Evolutionary conservation across 1,284 basidiomycete species (phyloP).

Genomic region (Coniferiporia weirii): DNA sequence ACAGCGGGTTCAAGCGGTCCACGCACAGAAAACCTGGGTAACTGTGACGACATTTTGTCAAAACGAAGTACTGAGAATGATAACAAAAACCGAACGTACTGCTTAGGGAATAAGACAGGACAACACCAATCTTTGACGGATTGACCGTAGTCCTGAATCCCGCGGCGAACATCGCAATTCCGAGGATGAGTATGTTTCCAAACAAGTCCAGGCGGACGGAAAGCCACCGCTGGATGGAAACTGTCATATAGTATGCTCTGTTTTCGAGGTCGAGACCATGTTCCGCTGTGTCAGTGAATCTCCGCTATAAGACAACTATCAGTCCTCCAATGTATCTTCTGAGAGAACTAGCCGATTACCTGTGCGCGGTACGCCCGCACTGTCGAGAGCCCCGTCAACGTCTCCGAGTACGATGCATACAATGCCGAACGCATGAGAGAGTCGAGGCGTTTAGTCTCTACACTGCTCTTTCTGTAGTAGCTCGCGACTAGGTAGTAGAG

Average conservation of each 20-base stretch:
- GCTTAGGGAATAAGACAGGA: constrained; percentile 56
- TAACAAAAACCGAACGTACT: constrained; percentile 37
- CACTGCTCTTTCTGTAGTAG: constrained; percentile 53
- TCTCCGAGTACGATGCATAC: constrained; percentile 57
- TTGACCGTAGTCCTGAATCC: constrained; percentile 46
- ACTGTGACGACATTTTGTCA: constrained; percentile 31
- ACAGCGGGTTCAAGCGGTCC: background rate
- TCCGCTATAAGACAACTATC: constrained; percentile 20
- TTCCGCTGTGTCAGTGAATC: constrained; percentile 43
- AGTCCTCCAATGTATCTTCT: background rate
- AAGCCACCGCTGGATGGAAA: constrained; percentile 60
- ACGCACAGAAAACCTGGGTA: constrained; percentile 51
- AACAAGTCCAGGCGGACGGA: constrained; percentile 60
- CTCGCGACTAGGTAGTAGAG: constrained; percentile 45
- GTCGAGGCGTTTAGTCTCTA: constrained; percentile 67
- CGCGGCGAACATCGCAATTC: constrained; percentile 64
- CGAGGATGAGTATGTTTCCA: constrained; percentile 69
- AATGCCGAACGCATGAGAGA: constrained; percentile 61
- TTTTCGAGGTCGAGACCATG: constrained; percentile 57
- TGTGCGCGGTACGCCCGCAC: constrained; percentile 57
- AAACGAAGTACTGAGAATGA: background rate
- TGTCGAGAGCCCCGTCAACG: constrained; percentile 57
- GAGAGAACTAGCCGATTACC: constrained; percentile 18
- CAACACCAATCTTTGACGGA: constrained; percentile 54
- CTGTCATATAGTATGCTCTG: constrained; percentile 75